A percentile compares a stretch with the other conserved stretches of the same genome.
Conservation (phyloP, 805 yeast genomes). For the Saccharomycopsis javanensis region DNA sequence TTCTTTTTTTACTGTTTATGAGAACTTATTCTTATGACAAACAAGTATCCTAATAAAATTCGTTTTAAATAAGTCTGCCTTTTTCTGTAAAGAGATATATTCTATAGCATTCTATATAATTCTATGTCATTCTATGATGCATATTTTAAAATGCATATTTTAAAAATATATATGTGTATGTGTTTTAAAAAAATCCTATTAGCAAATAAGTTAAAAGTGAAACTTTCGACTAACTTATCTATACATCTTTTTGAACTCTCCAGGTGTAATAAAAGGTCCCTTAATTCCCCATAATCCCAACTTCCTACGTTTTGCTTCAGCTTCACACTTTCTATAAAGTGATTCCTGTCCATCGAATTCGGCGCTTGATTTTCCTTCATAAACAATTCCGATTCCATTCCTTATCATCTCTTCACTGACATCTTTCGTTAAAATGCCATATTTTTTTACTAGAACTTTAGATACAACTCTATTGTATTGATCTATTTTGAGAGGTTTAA, state of each 20-base stretch:
- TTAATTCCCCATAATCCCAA: constrained; percentile 64
- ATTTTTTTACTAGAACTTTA: constrained; percentile 48
- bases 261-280: constrained; percentile 55
- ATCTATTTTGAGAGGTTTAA: constrained; percentile 74
- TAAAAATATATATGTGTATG: no score
- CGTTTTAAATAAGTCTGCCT: no score
- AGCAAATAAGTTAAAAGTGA: neutral
- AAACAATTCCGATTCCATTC: constrained; percentile 76
- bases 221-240: constrained; percentile 14
- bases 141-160: no score
- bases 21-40: no score
- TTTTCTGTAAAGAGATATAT: no score
- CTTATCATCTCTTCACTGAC: constrained; percentile 82
- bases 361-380: constrained; percentile 72
- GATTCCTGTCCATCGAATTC: constrained; percentile 76
- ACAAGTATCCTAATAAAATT: no score
- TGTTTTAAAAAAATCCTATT: neutral
- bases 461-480: constrained; percentile 88
- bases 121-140: no score
- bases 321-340: constrained; percentile 50
- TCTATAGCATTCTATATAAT: no score
- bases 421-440: constrained; percentile 52
- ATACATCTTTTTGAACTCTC: constrained; percentile 55
- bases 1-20: no score
- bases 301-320: constrained; percentile 42